Base-by-base conservation (phyloP, 2,329 filamentous ascomycete genomes). In the Aspergillus sp. region DNA sequence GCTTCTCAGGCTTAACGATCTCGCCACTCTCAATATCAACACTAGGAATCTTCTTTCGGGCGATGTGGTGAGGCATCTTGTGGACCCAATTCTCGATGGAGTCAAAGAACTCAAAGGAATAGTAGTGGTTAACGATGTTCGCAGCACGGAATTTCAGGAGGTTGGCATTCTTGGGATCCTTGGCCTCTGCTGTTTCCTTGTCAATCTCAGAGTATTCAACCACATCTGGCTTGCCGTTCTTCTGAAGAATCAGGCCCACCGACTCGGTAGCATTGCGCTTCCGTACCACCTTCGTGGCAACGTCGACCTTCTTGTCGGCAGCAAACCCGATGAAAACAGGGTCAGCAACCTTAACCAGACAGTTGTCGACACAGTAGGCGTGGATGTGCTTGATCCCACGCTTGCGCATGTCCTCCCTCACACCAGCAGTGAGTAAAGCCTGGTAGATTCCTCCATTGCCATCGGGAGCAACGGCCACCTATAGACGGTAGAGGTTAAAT, bases 91-190 rank as follows among this genome's bases (percentile, higher is more conserved):
- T 80, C 57, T 95, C 92, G 67, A 97, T 96, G 62, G 86, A 89
- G 75, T 96, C 89, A 48, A 99, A 84, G 84, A 97, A 98, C 65
- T 84, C 80, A 82, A 93, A 93, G 47, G 91, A 96, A 81, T 99
- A 99, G 85, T 98, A 99, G 83, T 99, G 95, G 83, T 99, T 99
- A 79, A 99, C 95, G 68, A 99, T 99, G 81, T 99, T 99, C 71
- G 93, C 95, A 57, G 95, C 93, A 61, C 95, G 89, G 87, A 96
- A 98, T 78, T 93, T 96, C 72, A 99, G 87, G 53, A 97, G 82
- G 57, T 85, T 87, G 3, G 85, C 81, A 69, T 96, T 87, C 76
- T 90, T 90, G 54, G 88, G 78, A 72, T 99, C 95, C 72, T 88
- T 85, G 64, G 93, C 93, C 77, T 96, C 91, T 57, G 93, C 90